phyloP scores from a whole-genome alignment of 352 stramenopile species.

The Blastocystis sp. region DNA sequence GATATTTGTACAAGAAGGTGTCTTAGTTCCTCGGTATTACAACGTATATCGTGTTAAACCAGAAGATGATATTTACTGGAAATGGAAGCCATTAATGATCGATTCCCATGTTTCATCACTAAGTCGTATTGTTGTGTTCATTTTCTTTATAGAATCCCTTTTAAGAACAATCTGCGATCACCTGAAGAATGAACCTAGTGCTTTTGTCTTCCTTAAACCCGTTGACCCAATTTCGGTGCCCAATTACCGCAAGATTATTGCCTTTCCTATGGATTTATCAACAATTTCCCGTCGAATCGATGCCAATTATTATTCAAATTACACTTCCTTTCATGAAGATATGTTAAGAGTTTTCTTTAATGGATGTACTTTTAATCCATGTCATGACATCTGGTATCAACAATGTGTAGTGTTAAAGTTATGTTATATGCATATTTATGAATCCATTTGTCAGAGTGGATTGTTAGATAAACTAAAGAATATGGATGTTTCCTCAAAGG shows the following conservation, averaged over 20 bases:
- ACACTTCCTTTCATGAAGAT: not conserved
- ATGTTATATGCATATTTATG: constrained; percentile 53
- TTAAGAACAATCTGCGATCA: constrained; percentile 5
- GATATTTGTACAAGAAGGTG: constrained; percentile 54
- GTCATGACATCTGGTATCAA: constrained; percentile 57
- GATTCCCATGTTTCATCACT: not conserved
- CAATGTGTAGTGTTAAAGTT: constrained; percentile 62
- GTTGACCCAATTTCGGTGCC: constrained; percentile 5
- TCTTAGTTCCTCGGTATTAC: constrained; percentile 55
- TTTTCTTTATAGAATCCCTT: not conserved
- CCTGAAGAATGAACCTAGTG: constrained; percentile 29
- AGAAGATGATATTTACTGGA: constrained; percentile 49
- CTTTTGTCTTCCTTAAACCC: constrained; percentile 37
- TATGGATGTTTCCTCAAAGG: not conserved
- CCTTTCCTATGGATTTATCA: constrained; percentile 37
- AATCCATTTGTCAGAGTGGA: not conserved
- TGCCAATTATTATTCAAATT: constrained; percentile 8
- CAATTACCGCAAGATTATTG: constrained; percentile 26
- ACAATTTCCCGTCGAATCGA: constrained; percentile 17
- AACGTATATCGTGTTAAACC: constrained; percentile 21
- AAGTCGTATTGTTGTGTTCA: not conserved
- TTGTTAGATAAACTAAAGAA: not conserved
- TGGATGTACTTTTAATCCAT: constrained; percentile 51
- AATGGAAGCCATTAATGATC: constrained; percentile 11
- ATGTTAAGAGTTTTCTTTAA: constrained; percentile 38